Base-by-base conservation (phyloP, 2,329 filamentous ascomycete species). In the Aaosphaeria arxii region DNA sequence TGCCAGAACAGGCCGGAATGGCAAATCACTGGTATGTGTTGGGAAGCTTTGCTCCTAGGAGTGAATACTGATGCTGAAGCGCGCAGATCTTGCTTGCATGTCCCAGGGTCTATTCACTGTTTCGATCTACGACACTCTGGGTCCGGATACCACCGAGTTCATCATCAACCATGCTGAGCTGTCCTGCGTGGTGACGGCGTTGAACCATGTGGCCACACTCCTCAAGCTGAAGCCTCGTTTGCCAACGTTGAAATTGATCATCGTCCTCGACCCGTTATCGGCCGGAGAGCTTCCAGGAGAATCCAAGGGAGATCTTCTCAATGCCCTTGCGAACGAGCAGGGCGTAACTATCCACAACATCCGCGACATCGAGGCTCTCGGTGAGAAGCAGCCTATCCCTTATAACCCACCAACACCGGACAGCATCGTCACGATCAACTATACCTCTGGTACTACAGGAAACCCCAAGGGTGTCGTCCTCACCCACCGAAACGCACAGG, bases 101-200 rank as follows among this genome's bases (percentile, higher is more conserved):
- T 94, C 91, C 9, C 94, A 97, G 71, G 83, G 87, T 6, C 82
- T 97, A 30, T 97, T 81, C 73, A 89, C 87, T 24, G 91, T 99
- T 47, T 96, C 92, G 5, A 86, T 99, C 44, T 99, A 99, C 76
- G 94, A 97, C 71, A 96, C 92, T 9, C 82, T 99, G 5, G 92
- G 92, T 7, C 87, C 92, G 9, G 89, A 96, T 57, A 84, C 91
- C 2, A 91, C 89, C 48, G 91, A 97, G 74, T 97, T 89, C 74
- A 96, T 99, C 71, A 87, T 97, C 75, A 95, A 95, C 72, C 92
- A 97, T 69, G 84, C 90, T 46, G 80, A 85, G 53, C 76, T 97
- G 48, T 71, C 79, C 49, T 89, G 85, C 62, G 83, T 97, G 36
- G 84, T 87, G 53, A 86, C 88, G 49, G 91, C 88, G 30, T 76